Evolutionary conservation across 352 stramenopile species (phyloP).

Genomic region (Thalassiosira gravida): DNA sequence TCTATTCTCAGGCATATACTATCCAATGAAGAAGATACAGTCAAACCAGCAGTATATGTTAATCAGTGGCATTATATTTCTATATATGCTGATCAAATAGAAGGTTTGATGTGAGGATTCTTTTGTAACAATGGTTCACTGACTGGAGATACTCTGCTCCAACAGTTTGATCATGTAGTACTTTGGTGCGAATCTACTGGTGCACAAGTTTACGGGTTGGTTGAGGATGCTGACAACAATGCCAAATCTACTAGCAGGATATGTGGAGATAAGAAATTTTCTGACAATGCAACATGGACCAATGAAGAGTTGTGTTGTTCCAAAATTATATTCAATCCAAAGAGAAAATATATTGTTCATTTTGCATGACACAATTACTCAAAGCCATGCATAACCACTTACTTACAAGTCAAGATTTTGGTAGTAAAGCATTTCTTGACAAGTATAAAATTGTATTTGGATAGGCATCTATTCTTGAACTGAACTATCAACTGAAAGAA

Average conservation of each 20-base stretch:
- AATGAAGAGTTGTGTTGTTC: too few species aligned
- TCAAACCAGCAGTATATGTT: constrained; percentile 5
- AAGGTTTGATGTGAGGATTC: background rate
- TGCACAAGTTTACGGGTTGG: constrained; percentile 4
- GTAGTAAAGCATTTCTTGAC: background rate
- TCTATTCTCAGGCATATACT: constrained; percentile 9
- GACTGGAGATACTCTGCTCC: constrained; percentile 3
- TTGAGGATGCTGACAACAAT: constrained; percentile 18
- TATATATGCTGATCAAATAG: background rate
- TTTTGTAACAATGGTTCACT: constrained; percentile 15
- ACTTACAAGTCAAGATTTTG: background rate
- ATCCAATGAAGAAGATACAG: constrained; percentile 10
- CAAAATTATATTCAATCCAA: too few species aligned
- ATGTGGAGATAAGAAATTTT: too few species aligned
- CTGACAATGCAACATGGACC: too few species aligned
- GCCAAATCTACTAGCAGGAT: background rate
- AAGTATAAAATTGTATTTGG: background rate
- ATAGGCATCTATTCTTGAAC: background rate
- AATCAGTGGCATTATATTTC: constrained; percentile 24
- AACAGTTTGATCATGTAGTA: constrained; percentile 4
- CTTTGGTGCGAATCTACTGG: constrained; percentile 2
- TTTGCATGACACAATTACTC: constrained; percentile 11
- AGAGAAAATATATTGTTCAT: constrained; percentile 10
- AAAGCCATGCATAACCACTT: constrained; percentile 8
- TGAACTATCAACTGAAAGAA: background rate